Base-by-base conservation (phyloP, 2,329 filamentous ascomycete genomes). In the Periconia sp. region DNA sequence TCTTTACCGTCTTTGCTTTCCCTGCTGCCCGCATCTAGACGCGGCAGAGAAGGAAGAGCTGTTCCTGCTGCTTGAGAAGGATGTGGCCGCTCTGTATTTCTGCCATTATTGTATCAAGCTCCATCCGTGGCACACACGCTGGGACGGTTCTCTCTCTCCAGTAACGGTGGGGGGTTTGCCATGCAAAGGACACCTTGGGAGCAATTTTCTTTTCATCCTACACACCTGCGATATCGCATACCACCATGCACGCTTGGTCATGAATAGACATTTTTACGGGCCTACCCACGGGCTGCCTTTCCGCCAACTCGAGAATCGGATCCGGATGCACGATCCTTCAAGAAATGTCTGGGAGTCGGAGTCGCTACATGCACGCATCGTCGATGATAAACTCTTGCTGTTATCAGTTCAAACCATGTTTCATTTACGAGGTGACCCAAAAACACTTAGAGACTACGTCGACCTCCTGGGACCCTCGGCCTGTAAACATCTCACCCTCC, bases 211-310 rank as follows among this genome's bases (percentile, higher is more conserved):
- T 12, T 37, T 13, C 28, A 5, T 43, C 17, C 25, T 7, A 31
- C 0, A n/a, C 15, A 22, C n/a, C 24, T 40, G 33, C 35, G 2
- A 26, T 26, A 48, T 54, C 8, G 26, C 42, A 28, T 56, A 54
- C 28, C 30, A 49, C 19, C 23, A 46, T 40, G 50, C 46, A 31
- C 56, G 56, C 39, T 52, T 57, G 31, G 36, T 56, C 24, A 56
- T 59, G 48, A 57, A 61, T 34, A 46, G 40, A 26, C 48, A 55
- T 43, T 34, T 57, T 9, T 55, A 57, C 29, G 50, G 54, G 22
- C 22, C 44, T 22, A 32, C 34, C n/a, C 45, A 61, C 19, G 56
- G 56, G 8, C 30, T 40, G 16, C 28, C 48, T 34, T 29, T 43
- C 23, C 13, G 22, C n/a, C 42, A 25, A 41, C 39, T 58, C 37